Evolutionary conservation across 305 asterid genomes (phyloP), one percentile per base, ranked within the genome.

Genomic region (Petunia hybrid): DNA sequence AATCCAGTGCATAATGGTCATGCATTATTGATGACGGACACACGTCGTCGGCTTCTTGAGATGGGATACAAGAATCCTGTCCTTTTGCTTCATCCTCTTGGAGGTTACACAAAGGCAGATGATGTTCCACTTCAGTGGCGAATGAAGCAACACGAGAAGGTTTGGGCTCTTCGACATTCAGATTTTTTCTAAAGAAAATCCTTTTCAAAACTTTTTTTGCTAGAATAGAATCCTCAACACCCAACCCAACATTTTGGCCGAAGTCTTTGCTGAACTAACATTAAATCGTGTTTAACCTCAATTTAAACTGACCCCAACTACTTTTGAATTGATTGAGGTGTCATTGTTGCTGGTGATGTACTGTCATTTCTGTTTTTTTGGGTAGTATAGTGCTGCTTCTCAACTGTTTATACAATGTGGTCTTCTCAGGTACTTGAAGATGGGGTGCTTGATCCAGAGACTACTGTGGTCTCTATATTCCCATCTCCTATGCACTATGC

Each of bases 401-500:
- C 16, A 35, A 14, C 7, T 51, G 46, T 77, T 64, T 35, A 60
- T 10, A 77, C 81, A 77, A 77, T 77, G 70, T 38, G 43, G 73
- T 48, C 16, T 65, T 38, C 80, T 53, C 64, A 95, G 98, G 99
- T 93, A 76, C 98, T 95, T 5, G 97, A 93, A 88, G 98, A 91
- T 83, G 96, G 98, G 14, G 94, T 95, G 40, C 91, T 93, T 59
- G 99, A 95, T 85, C 97, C 99, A 8, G 96, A 92, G 81, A 95
- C 98, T 5, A 92, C 99, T 1, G 94, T 95, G 5, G 99, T 95
- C 35, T 93, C 99, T 22, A 94, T 95, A 89, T 93, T 95, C 85
- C 99, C 99, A 5, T 95, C 98, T 1, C 97, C 99, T 2, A 95
- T 95, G 99, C 98, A 90, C 87, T 95, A 95, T 59, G 99, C 98